Percentiles rank a stretch among this genome's conserved stretches.
Evolutionary conservation across 2,329 filamentous ascomycete species (phyloP).

Genomic region (Penicillium sclerotiorum): DNA sequence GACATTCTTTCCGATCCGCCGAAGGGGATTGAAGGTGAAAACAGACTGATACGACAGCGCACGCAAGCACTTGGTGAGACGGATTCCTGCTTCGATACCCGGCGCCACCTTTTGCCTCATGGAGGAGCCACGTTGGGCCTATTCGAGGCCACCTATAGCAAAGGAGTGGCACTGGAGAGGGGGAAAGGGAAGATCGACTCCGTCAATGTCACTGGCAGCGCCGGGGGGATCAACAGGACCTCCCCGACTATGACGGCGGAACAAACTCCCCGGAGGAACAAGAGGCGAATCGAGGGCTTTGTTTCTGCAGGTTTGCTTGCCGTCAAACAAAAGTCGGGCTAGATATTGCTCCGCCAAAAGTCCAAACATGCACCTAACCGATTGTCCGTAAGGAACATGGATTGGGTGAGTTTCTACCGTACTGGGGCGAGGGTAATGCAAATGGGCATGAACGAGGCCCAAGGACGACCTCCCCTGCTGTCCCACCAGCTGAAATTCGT

Average conservation of each 20-base stretch:
- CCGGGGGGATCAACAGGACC: slow-evolving; percentile 16
- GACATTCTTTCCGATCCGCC: slow-evolving; percentile 25
- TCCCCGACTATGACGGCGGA: slow-evolving; percentile 24
- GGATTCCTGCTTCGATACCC: slow-evolving; percentile 26
- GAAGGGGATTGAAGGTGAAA: slow-evolving; percentile 18
- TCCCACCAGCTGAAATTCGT: slow-evolving; percentile 14
- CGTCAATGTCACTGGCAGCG: slow-evolving; percentile 8
- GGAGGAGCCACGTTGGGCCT: slow-evolving; percentile 25
- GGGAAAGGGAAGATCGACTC: slow-evolving; percentile 6
- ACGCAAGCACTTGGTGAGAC: slow-evolving; percentile 29
- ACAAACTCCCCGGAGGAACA: slow-evolving; percentile 8
- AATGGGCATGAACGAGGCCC: slow-evolving; percentile 14
- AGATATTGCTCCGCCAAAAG: slow-evolving; percentile 24
- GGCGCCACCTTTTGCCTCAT: slow-evolving; percentile 25
- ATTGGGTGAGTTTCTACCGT: slow-evolving; percentile 12
- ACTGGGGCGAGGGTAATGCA: slow-evolving; percentile 5
- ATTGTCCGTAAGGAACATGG: slow-evolving; percentile 28
- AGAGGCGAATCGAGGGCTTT: slow-evolving; percentile 18
- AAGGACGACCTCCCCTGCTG: slow-evolving; percentile 10
- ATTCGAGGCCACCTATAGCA: slow-evolving; percentile 26
- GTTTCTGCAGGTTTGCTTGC: slow-evolving; percentile 30
- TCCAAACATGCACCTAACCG: slow-evolving; percentile 30
- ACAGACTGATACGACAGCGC: slow-evolving; percentile 28
- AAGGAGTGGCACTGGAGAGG: background rate
- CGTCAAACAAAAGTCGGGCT: slow-evolving; percentile 27